Percentiles rank a stretch among this genome's conserved stretches.
phyloP scores from a whole-genome alignment of 2,329 filamentous ascomycete genomes.

The Penicillium sp. region DNA sequence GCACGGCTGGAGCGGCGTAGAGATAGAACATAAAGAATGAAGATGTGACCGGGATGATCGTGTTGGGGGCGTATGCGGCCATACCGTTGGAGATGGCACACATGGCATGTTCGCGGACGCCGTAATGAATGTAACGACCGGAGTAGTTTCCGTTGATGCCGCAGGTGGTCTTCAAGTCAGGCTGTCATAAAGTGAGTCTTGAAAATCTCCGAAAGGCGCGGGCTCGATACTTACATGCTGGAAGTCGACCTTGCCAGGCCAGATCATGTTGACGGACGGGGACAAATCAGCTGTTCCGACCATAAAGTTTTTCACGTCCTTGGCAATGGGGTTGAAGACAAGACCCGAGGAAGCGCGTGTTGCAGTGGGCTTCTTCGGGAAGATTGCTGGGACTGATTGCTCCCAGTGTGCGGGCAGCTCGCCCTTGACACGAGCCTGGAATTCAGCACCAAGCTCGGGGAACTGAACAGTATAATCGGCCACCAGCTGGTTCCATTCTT shows the following conservation, averaged over 20 bases:
- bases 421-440: slow-evolving; percentile 51
- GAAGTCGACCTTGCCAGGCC: slow-evolving; percentile 55
- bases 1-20: slow-evolving; percentile 58
- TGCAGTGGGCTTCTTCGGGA: slow-evolving; percentile 54
- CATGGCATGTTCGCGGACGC: slow-evolving; percentile 66
- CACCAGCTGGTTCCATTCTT: slow-evolving; percentile 53
- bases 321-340: slow-evolving; percentile 56
- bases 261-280: slow-evolving; percentile 59
- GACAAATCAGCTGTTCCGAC: slow-evolving; percentile 58
- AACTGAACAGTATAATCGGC: slow-evolving; percentile 46
- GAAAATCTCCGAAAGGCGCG: not conserved
- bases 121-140: slow-evolving; percentile 57
- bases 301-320: slow-evolving; percentile 52
- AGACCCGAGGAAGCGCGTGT: slow-evolving; percentile 52
- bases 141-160: slow-evolving; percentile 53
- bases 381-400: slow-evolving; percentile 50
- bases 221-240: slow-evolving; percentile 43
- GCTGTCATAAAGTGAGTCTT: slow-evolving; percentile 15
- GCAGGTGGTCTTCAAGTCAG: slow-evolving; percentile 31
- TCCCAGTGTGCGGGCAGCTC: slow-evolving; percentile 54
- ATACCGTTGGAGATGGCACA: slow-evolving; percentile 78
- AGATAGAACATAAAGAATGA: slow-evolving; percentile 67
- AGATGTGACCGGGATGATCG: slow-evolving; percentile 60
- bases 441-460: slow-evolving; percentile 53
- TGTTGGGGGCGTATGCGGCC: slow-evolving; percentile 58